A percentile compares a stretch with the other conserved stretches of the same genome.
phyloP scores from a whole-genome alignment of 345 rosid genomes.

The Microcos paniculata region DNA sequence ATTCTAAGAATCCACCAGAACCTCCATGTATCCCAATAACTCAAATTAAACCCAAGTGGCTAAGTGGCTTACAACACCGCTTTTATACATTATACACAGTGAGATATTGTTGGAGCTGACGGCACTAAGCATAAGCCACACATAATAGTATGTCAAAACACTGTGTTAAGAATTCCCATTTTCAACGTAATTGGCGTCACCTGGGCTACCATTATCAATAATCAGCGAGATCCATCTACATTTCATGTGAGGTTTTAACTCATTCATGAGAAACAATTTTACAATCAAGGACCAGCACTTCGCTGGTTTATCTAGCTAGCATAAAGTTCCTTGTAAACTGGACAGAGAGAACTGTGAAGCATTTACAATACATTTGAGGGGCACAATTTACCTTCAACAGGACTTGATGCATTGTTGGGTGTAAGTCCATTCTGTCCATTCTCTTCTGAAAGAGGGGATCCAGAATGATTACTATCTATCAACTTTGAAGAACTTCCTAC shows the following conservation, averaged over 20 bases:
- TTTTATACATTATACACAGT: neutral
- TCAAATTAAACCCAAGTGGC: neutral
- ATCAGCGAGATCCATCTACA: neutral
- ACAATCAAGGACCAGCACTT: slow-evolving; percentile 1
- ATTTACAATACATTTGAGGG: neutral
- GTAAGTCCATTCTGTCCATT: slow-evolving; percentile 69
- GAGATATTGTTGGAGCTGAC: neutral
- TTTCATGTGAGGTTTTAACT: neutral
- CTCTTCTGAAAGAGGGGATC: slow-evolving; percentile 82
- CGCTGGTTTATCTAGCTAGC: neutral
- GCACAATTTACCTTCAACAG: slow-evolving; percentile 64
- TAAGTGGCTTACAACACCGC: neutral
- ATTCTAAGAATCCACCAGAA: neutral
- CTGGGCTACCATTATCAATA: neutral
- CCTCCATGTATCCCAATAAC: neutral
- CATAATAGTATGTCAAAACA: neutral
- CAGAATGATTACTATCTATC: slow-evolving; percentile 63
- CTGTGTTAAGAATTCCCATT: neutral
- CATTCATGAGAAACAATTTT: neutral
- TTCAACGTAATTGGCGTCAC: neutral
- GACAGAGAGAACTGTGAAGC: neutral
- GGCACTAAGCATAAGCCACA: neutral
- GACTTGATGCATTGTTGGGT: slow-evolving; percentile 61
- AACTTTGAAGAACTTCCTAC: slow-evolving; percentile 63
- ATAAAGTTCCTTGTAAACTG: slow-evolving; percentile 9